Evolutionary conservation across 352 stramenopile species (phyloP).

Genomic region (Globisporangium uncinulatum): DNA sequence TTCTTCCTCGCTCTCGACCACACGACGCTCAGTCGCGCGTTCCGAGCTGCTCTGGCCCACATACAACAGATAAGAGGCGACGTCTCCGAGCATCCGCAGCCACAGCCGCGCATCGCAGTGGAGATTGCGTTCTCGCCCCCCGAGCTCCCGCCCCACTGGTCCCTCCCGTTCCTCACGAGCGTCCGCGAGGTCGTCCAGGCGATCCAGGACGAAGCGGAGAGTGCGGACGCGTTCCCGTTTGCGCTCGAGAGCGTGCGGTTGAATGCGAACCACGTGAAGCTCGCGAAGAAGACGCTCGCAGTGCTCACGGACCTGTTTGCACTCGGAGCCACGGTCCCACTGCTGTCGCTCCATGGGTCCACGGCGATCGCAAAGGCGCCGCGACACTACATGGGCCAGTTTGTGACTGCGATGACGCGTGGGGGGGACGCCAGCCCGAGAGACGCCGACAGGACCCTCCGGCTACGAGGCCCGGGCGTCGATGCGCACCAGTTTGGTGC

Average conservation of each 20-base stretch:
- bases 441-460: not conserved
- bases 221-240: constrained; percentile 10
- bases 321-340: constrained; percentile 5
- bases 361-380: constrained; percentile 4
- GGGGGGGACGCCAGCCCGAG: too few species aligned
- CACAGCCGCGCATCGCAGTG: constrained; percentile 2
- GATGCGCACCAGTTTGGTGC: constrained; percentile 13
- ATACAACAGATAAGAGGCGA: not conserved
- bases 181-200: constrained; percentile 14
- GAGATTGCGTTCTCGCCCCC: constrained; percentile 12
- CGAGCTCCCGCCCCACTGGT: constrained; percentile 10
- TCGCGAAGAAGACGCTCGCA: constrained; percentile 4
- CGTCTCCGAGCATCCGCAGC: not conserved
- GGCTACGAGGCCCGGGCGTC: constrained; percentile 3
- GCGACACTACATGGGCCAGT: constrained; percentile 7
- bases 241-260: constrained; percentile 3
- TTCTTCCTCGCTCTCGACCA: constrained; percentile 14
- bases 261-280: constrained; percentile 8
- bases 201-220: constrained; percentile 10
- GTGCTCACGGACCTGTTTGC: constrained; percentile 6
- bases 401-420: constrained; percentile 9
- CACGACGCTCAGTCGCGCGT: constrained; percentile 5
- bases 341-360: constrained; percentile 8
- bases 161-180: constrained; percentile 11
- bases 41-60: constrained; percentile 6